Evolutionary conservation across 2,329 filamentous ascomycete species (phyloP).

Genomic region (Pestalotiopsis sp.): DNA sequence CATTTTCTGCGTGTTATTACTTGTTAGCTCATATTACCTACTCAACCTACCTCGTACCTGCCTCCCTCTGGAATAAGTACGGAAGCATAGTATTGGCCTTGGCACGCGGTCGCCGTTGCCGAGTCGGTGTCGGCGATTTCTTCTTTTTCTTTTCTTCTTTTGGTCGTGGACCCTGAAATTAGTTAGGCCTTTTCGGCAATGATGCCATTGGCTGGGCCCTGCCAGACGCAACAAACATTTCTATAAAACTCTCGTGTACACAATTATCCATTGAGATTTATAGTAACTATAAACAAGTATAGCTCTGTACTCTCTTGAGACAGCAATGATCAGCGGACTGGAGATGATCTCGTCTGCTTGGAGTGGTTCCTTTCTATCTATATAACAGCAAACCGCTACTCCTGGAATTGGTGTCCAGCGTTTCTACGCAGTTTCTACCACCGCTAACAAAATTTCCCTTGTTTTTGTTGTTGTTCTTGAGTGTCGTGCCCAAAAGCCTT

Average conservation of each 20-base stretch:
- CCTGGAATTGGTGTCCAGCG: conserved; percentile 16
- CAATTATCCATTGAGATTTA: background rate
- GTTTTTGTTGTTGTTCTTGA: background rate
- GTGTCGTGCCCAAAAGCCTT: background rate
- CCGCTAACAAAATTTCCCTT: conserved; percentile 21
- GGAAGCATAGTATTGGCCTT: too few relatives aligned
- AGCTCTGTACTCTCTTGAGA: background rate
- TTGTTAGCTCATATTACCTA: too few relatives aligned
- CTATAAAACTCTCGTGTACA: background rate
- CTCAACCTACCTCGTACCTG: too few relatives aligned
- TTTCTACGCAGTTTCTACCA: conserved; percentile 19
- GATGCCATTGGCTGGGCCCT: background rate
- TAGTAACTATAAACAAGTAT: background rate
- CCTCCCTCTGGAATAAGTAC: too few relatives aligned
- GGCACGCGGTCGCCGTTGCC: too few relatives aligned
- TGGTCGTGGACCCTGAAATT: background rate
- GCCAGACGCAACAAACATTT: too few relatives aligned
- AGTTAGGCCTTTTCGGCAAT: background rate
- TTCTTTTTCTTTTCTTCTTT: background rate
- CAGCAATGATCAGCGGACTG: conserved; percentile 16
- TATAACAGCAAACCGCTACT: conserved; percentile 14
- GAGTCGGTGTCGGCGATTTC: too few relatives aligned
- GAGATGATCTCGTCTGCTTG: conserved; percentile 14
- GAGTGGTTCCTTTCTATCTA: conserved; percentile 18
- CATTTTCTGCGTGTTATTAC: too few relatives aligned